phyloP scores from a whole-genome alignment of 2,329 filamentous ascomycete genomes.

The Aspergillus pseudotamarii region DNA sequence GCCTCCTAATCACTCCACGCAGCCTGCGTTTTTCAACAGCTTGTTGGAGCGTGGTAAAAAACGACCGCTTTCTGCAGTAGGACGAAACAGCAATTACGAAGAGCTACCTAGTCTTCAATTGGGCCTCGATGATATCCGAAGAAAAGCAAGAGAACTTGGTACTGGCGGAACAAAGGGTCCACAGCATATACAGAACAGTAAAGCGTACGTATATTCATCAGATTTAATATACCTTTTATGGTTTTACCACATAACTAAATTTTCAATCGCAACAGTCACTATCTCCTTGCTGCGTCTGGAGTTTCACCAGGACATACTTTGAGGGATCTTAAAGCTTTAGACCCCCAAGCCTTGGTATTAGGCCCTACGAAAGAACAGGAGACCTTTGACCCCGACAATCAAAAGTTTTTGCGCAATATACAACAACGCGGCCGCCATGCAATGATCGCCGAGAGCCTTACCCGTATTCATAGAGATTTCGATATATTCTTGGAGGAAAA shows the following conservation, averaged over 20 bases:
- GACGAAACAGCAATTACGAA: constrained; percentile 58
- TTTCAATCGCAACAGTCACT: constrained; percentile 63
- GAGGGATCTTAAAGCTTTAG: constrained; percentile 81
- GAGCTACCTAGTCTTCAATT: constrained; percentile 89
- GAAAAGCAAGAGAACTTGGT: constrained; percentile 75
- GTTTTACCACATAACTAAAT: background rate
- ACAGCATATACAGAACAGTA: constrained; percentile 48
- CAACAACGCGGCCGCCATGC: constrained; percentile 88
- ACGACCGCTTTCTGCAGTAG: constrained; percentile 68
- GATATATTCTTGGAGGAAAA: constrained; percentile 93
- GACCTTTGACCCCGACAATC: constrained; percentile 57
- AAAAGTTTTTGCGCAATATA: constrained; percentile 79
- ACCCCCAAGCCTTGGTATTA: constrained; percentile 63
- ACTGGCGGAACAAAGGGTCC: constrained; percentile 59
- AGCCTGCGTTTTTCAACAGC: constrained; percentile 66
- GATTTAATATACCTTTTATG: background rate
- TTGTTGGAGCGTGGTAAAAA: constrained; percentile 66
- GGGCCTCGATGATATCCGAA: constrained; percentile 82
- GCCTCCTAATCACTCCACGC: constrained; percentile 37
- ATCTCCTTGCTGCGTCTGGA: constrained; percentile 88
- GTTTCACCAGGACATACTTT: constrained; percentile 85
- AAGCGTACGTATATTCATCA: constrained; percentile 52
- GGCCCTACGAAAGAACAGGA: constrained; percentile 39
- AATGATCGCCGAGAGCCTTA: constrained; percentile 88
- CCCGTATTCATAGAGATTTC: constrained; percentile 87